Evolutionary conservation across 2,329 filamentous ascomycete genomes (phyloP), one percentile per base, ranked within the genome.

Genomic region (Fusarium agapanthi): DNA sequence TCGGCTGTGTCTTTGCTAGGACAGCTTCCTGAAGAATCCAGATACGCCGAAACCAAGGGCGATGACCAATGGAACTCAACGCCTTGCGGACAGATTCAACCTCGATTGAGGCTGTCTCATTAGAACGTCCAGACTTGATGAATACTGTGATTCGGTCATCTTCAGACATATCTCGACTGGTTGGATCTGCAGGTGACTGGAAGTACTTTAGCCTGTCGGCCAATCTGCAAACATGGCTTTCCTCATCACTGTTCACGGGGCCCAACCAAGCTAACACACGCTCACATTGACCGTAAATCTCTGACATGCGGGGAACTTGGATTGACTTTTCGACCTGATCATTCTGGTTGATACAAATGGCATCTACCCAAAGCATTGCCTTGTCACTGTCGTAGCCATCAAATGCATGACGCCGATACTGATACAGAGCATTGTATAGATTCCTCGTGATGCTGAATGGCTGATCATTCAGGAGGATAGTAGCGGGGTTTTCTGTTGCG

Each of bases 1-100:
- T 51, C 0, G 69, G 69, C 0, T 41, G 35, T 7, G 16, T 28
- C n/a, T 60, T 28, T 0, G 69, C 58, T 1, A 71, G 18, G 1
- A 72, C 63, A 0, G 68, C 69, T 41, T 71, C 69, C 37, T 71
- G 69, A 0, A 71, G 69, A 18, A 71, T 71, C 69, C 69, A 71
- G 35, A 72, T 64, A 0, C 69, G 48, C 9, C 69, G 58, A 6
- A 71, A 71, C 69, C 69, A 71, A 5, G 69, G 24, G 0, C 68
- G 58, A 6, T 44, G 53, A 3, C 69, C 69, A 3, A 71, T 57
- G 0, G n/a, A n/a, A 1, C 11, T 65, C 7, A 69, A 7, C 1
- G 55, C 54, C 0, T 35, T 38, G 2, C 69, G 44, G 6, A 69
- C 22, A 3, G 32, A 24, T 2, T 61, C 30, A 0, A 72, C 37